phyloP scores from a whole-genome alignment of 2,329 filamentous ascomycete genomes.

The Dendrostoma leiphaemia region DNA sequence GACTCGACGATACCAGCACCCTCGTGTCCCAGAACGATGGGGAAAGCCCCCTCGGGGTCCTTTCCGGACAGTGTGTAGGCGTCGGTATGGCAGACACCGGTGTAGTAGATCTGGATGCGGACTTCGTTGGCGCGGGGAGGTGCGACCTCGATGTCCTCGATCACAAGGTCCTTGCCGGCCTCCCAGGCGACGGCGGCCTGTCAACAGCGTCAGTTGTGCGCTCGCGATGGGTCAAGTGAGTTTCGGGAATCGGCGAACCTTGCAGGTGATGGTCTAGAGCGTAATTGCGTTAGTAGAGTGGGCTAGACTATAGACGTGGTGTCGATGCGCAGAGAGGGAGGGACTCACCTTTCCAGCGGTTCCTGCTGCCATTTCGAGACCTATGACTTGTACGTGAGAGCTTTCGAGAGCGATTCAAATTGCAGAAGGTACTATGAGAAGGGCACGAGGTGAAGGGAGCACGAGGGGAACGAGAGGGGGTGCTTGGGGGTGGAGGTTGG shows the following conservation, averaged over 20 bases:
- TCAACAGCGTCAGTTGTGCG: background rate
- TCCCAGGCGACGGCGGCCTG: conserved; percentile 98
- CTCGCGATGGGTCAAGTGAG: background rate
- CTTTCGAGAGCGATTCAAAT: too few species aligned
- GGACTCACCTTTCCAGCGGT: conserved; percentile 18
- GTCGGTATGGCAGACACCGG: conserved; percentile 96
- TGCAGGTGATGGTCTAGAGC: conserved; percentile 16
- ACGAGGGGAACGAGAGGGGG: conserved; percentile 23
- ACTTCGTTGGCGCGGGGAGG: conserved; percentile 92
- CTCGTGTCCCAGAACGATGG: conserved; percentile 85
- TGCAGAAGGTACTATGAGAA: too few species aligned
- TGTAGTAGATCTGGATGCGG: conserved; percentile 95
- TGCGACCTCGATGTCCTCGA: conserved; percentile 91
- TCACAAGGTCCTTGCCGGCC: conserved; percentile 81
- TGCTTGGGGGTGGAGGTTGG: background rate
- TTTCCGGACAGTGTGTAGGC: conserved; percentile 95
- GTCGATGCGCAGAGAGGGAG: too few species aligned
- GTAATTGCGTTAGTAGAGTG: conserved; percentile 2
- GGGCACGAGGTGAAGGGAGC: conserved; percentile 13
- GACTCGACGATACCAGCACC: conserved; percentile 91
- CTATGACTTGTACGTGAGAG: conserved; percentile 14
- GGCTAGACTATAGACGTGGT: background rate
- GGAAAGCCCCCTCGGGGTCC: conserved; percentile 94
- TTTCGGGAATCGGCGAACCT: conserved; percentile 3
- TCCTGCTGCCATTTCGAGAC: conserved; percentile 14